phyloP scores from a whole-genome alignment of 768 basidiomycete genomes.

The Clavulina sp. region DNA sequence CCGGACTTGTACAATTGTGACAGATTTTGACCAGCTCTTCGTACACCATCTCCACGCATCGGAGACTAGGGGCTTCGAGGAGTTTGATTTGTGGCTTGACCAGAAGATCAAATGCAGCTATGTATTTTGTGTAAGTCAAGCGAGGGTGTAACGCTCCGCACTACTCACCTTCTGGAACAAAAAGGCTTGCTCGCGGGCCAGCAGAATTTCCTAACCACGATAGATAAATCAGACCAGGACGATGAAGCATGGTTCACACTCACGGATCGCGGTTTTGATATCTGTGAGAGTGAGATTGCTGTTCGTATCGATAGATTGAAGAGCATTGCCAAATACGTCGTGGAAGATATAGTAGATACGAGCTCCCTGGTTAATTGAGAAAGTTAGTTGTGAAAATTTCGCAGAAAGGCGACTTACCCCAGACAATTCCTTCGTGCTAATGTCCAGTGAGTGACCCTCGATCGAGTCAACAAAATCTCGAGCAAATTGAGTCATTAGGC shows the following conservation, averaged over 20 bases:
- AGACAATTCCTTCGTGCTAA: constrained; percentile 95
- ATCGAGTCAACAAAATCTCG: constrained; percentile 94
- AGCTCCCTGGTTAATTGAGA: no score
- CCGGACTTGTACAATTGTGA: constrained; percentile 88
- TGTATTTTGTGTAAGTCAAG: no score
- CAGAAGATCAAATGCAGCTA: constrained; percentile 88
- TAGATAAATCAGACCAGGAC: no score
- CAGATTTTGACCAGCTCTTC: constrained; percentile 99
- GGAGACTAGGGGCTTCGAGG: constrained; percentile 79
- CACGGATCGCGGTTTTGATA: constrained; percentile 93
- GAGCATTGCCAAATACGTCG: constrained; percentile 87
- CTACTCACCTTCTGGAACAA: constrained; percentile 94
- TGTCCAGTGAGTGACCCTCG: constrained; percentile 89
- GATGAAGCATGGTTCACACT: no score
- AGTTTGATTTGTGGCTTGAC: constrained; percentile 98
- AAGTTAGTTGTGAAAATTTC: no score
- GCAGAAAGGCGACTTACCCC: no score
- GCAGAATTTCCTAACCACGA: constrained; percentile 99
- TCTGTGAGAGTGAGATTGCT: constrained; percentile 83
- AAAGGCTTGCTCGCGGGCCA: constrained; percentile 86
- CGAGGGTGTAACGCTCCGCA: no score
- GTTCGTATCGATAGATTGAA: constrained; percentile 79
- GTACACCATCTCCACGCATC: constrained; percentile 96
- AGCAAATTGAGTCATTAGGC: constrained; percentile 97
- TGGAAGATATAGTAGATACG: constrained; percentile 99